phyloP scores from a whole-genome alignment of 2,329 filamentous ascomycete species.

The Epichloe elymi region DNA sequence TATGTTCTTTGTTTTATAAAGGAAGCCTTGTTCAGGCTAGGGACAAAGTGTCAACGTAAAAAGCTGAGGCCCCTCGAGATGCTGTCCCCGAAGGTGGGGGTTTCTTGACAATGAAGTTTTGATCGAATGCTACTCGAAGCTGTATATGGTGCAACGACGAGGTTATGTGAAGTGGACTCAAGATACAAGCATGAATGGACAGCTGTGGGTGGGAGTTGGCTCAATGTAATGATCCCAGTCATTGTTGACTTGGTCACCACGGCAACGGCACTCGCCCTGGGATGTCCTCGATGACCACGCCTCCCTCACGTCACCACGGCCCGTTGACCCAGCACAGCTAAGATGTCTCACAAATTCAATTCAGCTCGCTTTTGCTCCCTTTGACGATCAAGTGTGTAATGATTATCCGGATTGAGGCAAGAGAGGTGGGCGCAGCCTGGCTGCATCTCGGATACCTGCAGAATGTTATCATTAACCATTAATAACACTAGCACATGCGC shows the following conservation, averaged over 20 bases:
- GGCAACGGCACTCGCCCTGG: slow-evolving; percentile 14
- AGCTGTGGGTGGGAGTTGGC: slow-evolving; percentile 10
- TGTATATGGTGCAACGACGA: slow-evolving; percentile 6
- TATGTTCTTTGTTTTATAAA: slow-evolving; percentile 6
- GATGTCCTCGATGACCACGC: background rate
- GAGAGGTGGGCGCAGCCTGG: background rate
- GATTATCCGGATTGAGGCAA: background rate
- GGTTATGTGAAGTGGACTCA: slow-evolving; percentile 10
- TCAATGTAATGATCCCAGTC: slow-evolving; percentile 12
- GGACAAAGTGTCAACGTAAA: slow-evolving; percentile 8
- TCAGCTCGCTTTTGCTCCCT: background rate
- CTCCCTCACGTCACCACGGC: slow-evolving; percentile 10
- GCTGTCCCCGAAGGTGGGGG: slow-evolving; percentile 8
- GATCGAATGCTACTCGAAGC: slow-evolving; percentile 1
- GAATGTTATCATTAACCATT: background rate
- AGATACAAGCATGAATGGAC: slow-evolving; percentile 14
- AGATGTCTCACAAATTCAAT: slow-evolving; percentile 5
- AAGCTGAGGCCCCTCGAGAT: slow-evolving; percentile 10
- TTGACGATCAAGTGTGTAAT: background rate
- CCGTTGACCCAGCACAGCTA: slow-evolving; percentile 2
- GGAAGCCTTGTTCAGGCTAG: slow-evolving; percentile 22
- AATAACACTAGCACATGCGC: background rate
- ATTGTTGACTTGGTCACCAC: slow-evolving; percentile 22
- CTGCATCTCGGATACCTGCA: background rate
- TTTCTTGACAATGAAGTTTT: slow-evolving; percentile 1